phyloP scores from a whole-genome alignment of 805 yeast species.

The Lipomyces spencermartinsiae region DNA sequence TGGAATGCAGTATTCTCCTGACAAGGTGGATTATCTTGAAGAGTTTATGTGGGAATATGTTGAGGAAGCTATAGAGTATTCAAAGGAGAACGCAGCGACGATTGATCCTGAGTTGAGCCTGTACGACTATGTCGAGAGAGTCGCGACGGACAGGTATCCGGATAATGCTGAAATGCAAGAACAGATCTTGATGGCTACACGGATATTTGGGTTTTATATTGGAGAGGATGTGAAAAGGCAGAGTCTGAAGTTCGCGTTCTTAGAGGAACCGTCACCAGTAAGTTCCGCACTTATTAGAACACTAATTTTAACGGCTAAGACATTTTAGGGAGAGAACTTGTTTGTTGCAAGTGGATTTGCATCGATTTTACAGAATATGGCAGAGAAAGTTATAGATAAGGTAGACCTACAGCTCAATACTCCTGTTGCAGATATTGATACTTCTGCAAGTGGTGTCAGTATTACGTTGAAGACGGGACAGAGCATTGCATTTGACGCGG shows the following conservation, averaged over 20 bases:
- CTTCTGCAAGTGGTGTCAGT: conserved; percentile 3
- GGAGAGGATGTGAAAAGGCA: conserved; percentile 36
- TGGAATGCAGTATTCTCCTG: conserved; percentile 19
- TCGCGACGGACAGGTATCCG: conserved; percentile 10
- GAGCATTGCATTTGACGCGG: conserved; percentile 39
- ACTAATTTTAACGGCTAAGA: neutral
- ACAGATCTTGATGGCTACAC: conserved; percentile 15
- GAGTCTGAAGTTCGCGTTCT: conserved; percentile 34
- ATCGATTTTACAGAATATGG: conserved; percentile 21
- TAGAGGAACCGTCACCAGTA: conserved; percentile 37
- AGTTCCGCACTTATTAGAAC: neutral
- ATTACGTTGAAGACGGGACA: neutral
- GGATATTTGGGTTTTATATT: conserved; percentile 36
- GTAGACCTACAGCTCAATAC: conserved; percentile 11
- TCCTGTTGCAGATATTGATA: conserved; percentile 11
- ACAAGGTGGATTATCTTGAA: conserved; percentile 16
- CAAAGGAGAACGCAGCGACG: conserved; percentile 19
- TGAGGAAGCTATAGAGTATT: conserved; percentile 39
- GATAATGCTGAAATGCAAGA: conserved; percentile 13
- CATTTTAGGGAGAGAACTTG: conserved; percentile 31
- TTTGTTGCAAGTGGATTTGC: conserved; percentile 37
- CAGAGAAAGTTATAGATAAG: conserved; percentile 4
- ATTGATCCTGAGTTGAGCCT: conserved; percentile 28
- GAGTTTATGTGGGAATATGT: conserved; percentile 35
- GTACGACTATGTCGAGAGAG: conserved; percentile 20